phyloP scores from a whole-genome alignment of 768 basidiomycete species.

The Hysterangium stoloniferum region DNA sequence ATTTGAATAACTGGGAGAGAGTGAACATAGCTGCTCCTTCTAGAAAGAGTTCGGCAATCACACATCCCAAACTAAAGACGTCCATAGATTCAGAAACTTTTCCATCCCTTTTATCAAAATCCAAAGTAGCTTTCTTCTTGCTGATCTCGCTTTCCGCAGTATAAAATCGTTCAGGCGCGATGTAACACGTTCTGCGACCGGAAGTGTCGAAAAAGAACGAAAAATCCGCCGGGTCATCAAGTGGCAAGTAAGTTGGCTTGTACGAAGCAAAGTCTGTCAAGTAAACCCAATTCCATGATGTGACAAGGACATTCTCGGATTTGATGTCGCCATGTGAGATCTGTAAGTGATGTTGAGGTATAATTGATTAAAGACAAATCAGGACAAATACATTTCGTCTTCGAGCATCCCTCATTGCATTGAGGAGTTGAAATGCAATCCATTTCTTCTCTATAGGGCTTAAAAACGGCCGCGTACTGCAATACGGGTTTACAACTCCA shows the following conservation, averaged over 20 bases:
- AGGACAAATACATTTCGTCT: slow-evolving; percentile 47
- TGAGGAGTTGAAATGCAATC: slow-evolving; percentile 91
- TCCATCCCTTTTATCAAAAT: slow-evolving; percentile 57
- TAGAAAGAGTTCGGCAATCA: slow-evolving; percentile 90
- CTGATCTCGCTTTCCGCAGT: slow-evolving; percentile 61
- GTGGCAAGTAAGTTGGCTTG: slow-evolving; percentile 91
- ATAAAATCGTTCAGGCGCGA: slow-evolving; percentile 95
- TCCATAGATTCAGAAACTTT: slow-evolving; percentile 96
- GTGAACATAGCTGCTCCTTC: slow-evolving; percentile 93
- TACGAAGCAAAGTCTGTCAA: slow-evolving; percentile 92
- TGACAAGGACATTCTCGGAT: slow-evolving; percentile 92
- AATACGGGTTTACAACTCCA: background rate
- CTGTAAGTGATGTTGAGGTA: slow-evolving; percentile 23
- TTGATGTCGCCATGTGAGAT: slow-evolving; percentile 98
- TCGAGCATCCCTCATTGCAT: slow-evolving; percentile 74
- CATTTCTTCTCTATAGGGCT: slow-evolving; percentile 92
- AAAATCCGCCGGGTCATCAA: slow-evolving; percentile 96
- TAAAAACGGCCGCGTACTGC: slow-evolving; percentile 91
- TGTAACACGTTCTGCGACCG: slow-evolving; percentile 86
- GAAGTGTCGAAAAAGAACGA: slow-evolving; percentile 98
- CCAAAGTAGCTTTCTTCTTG: slow-evolving; percentile 50
- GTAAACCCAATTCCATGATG: slow-evolving; percentile 93
- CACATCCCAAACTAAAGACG: slow-evolving; percentile 91
- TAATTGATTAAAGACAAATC: background rate
- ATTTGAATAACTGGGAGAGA: slow-evolving; percentile 91